These are phyloP conservation scores for Entomortierella beljakovae DNA, from an alignment of 192 early-diverging fungal genomes.

Conservation along the genomic window DNA sequence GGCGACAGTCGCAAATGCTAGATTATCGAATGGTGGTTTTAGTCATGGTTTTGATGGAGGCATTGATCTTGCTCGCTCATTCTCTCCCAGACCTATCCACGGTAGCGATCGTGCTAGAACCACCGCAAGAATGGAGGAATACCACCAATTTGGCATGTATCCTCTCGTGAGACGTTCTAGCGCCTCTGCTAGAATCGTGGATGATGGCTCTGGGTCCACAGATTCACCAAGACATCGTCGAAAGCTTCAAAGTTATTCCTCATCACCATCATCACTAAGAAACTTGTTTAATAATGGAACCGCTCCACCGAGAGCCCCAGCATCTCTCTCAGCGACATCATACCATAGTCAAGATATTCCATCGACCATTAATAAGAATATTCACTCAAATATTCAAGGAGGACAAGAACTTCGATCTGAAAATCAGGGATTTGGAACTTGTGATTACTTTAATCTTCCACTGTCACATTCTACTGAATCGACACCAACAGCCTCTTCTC, in stretches of 20 bases:
- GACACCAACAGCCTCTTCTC: constrained; percentile 8
- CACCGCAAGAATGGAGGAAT: constrained; percentile 10
- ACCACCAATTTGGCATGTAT: constrained; percentile 4
- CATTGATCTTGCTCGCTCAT: neutral
- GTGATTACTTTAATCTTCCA: constrained; percentile 22
- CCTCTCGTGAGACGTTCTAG: constrained; percentile 9
- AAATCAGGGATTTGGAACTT: neutral
- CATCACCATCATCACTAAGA: constrained; percentile 20
- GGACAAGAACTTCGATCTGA: constrained; percentile 1
- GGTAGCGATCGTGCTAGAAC: constrained; percentile 8
- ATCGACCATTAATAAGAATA: neutral
- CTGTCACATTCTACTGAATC: constrained; percentile 9
- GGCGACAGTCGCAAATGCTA: constrained; percentile 39
- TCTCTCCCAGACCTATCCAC: neutral
- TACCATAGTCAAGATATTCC: neutral
- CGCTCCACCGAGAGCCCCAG: neutral
- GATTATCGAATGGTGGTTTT: neutral
- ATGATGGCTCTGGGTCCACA: constrained; percentile 14
- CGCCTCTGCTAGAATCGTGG: constrained; percentile 6
- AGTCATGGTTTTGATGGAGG: constrained; percentile 9
- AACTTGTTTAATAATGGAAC: constrained; percentile 7
- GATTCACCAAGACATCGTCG: constrained; percentile 5
- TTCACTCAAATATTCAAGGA: neutral
- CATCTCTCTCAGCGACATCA: neutral
- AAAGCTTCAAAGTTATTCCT: constrained; percentile 35